Base-by-base conservation (phyloP, 208 protist genomes). In the Spongospora subterranea region DNA sequence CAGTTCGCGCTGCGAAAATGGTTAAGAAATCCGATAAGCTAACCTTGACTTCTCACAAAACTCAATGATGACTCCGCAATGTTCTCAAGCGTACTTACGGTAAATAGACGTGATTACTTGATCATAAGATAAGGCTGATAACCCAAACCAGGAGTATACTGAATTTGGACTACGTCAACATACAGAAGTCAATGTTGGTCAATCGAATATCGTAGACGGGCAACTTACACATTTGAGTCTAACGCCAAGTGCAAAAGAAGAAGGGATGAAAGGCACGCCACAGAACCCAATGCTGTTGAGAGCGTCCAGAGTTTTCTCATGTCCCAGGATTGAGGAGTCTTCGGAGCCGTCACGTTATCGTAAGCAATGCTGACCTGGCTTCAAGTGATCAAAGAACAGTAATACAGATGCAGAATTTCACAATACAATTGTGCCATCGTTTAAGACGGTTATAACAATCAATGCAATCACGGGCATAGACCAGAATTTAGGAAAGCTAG, bases 1-100 rank as follows among this genome's bases (percentile, higher is more conserved):
- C 71, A n/a, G 71, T 82, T 45, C 71, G 6, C 35, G 71, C 71
- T 20, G 71, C n/a, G 71, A 82, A 82, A 17, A 82, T 82, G n/a
- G 71, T 82, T n/a, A 82, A 43, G n/a, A 82, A 82, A 82, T 82
- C 71, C 11, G 71, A 82, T n/a, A 82, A n/a, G 35, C 71, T 82
- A n/a, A 82, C n/a, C 35, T 82, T 82, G 17, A 82, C 71, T 82
- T 20, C 6, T 82, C 17, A 6, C 6, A 82, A 6, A 40, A 20
- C 13, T 39, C 6, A 35, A 43, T 40, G n/a, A 82, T 40, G n/a
- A 82, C 6, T 82, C 6, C 71, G 6, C 17, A n/a, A 6, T 20
- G 13, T 35, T 35, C 17, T 6, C 6, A 45, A n/a, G n/a, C 17
- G 13, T 6, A 43, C 71, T 35, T 82, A 82, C 71, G 71, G n/a